phyloP scores from a whole-genome alignment of 2,329 filamentous ascomycete species.

The Verticillium isaacii region DNA sequence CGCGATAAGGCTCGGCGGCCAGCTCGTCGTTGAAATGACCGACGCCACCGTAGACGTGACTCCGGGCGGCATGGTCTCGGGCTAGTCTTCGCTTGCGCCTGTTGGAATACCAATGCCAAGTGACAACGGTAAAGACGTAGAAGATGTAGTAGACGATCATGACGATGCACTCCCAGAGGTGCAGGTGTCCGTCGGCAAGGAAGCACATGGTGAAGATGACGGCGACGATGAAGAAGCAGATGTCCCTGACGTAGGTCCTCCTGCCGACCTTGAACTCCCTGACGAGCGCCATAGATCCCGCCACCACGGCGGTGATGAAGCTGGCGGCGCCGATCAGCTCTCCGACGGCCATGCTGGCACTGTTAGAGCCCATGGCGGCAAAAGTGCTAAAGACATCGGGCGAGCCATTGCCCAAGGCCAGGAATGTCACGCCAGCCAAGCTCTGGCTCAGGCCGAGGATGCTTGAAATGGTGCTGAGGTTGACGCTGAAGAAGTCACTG shows the following conservation, averaged over 20 bases:
- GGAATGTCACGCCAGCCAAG: slow-evolving; percentile 89
- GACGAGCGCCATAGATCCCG: slow-evolving; percentile 96
- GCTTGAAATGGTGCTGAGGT: slow-evolving; percentile 85
- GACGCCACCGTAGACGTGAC: slow-evolving; percentile 62
- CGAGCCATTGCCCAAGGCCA: slow-evolving; percentile 96
- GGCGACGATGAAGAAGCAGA: slow-evolving; percentile 85
- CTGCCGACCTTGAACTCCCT: slow-evolving; percentile 87
- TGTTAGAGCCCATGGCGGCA: slow-evolving; percentile 94
- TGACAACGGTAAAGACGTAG: slow-evolving; percentile 83
- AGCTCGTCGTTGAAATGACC: slow-evolving; percentile 49
- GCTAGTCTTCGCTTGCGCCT: slow-evolving; percentile 55
- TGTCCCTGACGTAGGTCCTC: slow-evolving; percentile 86
- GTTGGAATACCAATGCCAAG: slow-evolving; percentile 84
- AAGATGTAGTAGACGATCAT: slow-evolving; percentile 93
- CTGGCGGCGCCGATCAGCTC: slow-evolving; percentile 92
- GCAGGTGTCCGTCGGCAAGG: slow-evolving; percentile 75
- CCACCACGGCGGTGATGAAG: slow-evolving; percentile 95
- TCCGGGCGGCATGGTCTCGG: slow-evolving; percentile 66
- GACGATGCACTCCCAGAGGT: slow-evolving; percentile 80
- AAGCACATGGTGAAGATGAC: slow-evolving; percentile 85
- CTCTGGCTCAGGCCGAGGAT: slow-evolving; percentile 93
- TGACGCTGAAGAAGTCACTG: slow-evolving; percentile 97
- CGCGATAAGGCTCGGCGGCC: slow-evolving; percentile 55
- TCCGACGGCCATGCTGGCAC: slow-evolving; percentile 92
- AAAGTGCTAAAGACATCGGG: slow-evolving; percentile 99